Evolutionary conservation across 345 rosid species (phyloP).

Genomic region (Atalantia buxifolia): DNA sequence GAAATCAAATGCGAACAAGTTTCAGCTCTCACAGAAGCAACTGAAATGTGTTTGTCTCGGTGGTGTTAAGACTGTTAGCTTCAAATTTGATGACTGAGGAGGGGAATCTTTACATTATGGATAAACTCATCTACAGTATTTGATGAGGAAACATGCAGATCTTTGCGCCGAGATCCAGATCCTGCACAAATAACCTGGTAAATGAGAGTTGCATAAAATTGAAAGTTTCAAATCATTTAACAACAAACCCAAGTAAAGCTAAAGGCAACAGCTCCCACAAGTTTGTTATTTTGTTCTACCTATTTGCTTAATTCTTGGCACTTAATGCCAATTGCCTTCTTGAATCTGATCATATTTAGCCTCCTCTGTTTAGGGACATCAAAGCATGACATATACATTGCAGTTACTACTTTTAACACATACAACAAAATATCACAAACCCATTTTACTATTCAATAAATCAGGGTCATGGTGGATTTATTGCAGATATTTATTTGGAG

Average conservation of each 20-base stretch:
- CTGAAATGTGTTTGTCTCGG: background rate
- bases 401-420: background rate
- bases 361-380: background rate
- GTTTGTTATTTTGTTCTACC: background rate
- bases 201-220: background rate
- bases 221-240: background rate
- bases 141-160: background rate
- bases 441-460: background rate
- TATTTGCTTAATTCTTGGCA: background rate
- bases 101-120: background rate
- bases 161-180: background rate
- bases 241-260: constrained; percentile 1
- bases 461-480: constrained; percentile 1
- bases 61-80: background rate
- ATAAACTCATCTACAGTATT: background rate
- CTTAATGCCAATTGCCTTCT: background rate
- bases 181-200: background rate
- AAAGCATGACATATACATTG: background rate
- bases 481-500: constrained; percentile 13
- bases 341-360: background rate
- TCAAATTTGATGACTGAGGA: background rate
- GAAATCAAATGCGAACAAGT: background rate
- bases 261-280: background rate
- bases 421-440: background rate
- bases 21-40: background rate